These are phyloP conservation scores for Margaritispora aquatica DNA, from an alignment of 495 filamentous ascomycete species.

Conservation along the genomic window DNA sequence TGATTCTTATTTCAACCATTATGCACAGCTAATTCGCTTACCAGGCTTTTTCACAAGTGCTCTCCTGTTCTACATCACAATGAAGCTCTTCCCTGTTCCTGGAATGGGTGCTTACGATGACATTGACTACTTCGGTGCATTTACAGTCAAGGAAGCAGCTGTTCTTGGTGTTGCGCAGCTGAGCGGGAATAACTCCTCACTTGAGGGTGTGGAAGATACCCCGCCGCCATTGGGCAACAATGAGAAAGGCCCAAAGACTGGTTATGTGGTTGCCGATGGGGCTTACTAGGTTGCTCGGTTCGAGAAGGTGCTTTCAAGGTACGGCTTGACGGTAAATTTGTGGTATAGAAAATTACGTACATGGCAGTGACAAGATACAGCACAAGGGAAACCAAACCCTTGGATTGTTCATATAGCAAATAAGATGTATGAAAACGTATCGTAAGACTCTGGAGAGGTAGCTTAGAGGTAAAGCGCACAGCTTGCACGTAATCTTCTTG, in stretches of 20 bases:
- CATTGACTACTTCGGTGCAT: slow-evolving; percentile 28
- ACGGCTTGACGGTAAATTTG: too few relatives aligned
- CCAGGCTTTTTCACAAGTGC: slow-evolving; percentile 31
- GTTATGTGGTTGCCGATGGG: not conserved
- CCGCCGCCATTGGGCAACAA: not conserved
- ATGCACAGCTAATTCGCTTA: slow-evolving; percentile 2
- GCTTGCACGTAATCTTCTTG: too few relatives aligned
- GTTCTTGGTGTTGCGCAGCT: slow-evolving; percentile 24
- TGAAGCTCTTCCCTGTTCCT: slow-evolving; percentile 26
- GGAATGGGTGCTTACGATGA: slow-evolving; percentile 23
- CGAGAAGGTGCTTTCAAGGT: too few relatives aligned
- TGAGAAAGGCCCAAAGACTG: not conserved
- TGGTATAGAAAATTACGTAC: too few relatives aligned
- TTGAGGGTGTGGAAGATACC: not conserved
- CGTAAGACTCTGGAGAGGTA: too few relatives aligned
- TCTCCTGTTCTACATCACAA: slow-evolving; percentile 25
- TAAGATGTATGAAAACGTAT: too few relatives aligned
- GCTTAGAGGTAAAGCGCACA: too few relatives aligned
- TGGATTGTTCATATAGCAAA: too few relatives aligned
- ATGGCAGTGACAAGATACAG: too few relatives aligned
- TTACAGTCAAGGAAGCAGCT: slow-evolving; percentile 27
- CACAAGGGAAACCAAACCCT: too few relatives aligned
- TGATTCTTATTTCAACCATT: not conserved
- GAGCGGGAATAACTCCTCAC: not conserved
- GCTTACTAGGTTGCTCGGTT: not conserved